Conservation (phyloP, 345 rosid genomes). For the Bruguiera gymnorhiza region DNA sequence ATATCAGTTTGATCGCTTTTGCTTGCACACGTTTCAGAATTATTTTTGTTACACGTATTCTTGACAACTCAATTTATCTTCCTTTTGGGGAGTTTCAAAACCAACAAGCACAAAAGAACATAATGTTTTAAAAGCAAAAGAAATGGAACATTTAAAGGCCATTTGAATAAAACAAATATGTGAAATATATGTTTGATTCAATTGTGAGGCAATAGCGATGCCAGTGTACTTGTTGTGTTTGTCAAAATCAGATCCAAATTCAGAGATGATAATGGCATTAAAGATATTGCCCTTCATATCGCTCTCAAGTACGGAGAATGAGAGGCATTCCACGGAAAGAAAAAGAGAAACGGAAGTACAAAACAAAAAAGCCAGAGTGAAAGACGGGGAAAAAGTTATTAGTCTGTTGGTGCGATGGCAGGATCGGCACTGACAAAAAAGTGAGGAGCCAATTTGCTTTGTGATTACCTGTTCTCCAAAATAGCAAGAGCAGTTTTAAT, state of each 20-base stretch:
- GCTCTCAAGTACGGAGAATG: not conserved
- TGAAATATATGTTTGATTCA: no score
- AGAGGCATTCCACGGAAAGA: not conserved
- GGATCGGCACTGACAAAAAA: not conserved
- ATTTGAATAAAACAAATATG: no score
- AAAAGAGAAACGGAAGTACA: not conserved
- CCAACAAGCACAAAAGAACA: no score
- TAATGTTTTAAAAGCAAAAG: no score
- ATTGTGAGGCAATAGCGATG: not conserved
- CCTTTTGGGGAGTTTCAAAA: no score
- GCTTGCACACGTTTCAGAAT: no score
- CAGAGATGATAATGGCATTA: constrained; percentile 16
- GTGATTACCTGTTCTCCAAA: not conserved
- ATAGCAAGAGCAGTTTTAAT: no score
- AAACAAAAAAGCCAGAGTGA: constrained; percentile 9
- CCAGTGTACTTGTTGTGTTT: not conserved
- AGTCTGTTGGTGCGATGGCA: not conserved
- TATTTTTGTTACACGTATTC: no score
- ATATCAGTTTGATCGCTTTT: no score
- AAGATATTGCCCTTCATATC: not conserved
- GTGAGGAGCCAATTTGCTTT: not conserved
- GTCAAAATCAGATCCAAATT: not conserved
- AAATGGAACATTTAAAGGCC: no score
- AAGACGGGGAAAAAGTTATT: not conserved
- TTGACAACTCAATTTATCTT: no score